Percentiles rank a stretch among this genome's conserved stretches.
Evolutionary conservation across 768 basidiomycete species (phyloP).

Genomic region (Guyanaporus albipodus): DNA sequence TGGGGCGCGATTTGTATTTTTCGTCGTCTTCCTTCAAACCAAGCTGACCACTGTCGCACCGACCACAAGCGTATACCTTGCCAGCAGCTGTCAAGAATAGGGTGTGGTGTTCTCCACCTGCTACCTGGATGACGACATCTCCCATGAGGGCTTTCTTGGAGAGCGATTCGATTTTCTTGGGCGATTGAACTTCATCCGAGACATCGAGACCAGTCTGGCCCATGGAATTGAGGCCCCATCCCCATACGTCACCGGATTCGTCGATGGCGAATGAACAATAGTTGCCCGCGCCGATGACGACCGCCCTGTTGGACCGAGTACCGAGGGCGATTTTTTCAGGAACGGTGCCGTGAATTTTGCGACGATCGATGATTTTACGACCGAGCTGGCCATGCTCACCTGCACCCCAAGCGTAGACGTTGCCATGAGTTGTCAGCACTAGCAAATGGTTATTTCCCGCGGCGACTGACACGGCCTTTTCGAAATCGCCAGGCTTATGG

Average conservation of each 20-base stretch:
- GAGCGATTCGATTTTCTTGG: conserved; percentile 60
- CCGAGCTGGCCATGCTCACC: conserved; percentile 91
- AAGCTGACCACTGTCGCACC: conserved; percentile 79
- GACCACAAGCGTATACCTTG: conserved; percentile 82
- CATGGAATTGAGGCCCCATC: conserved; percentile 94
- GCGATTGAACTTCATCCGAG: conserved; percentile 53
- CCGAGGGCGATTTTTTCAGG: conserved; percentile 86
- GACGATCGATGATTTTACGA: conserved; percentile 81
- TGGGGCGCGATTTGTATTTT: conserved; percentile 51
- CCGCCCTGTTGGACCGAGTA: conserved; percentile 56
- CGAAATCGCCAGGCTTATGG: conserved; percentile 59
- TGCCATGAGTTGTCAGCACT: conserved; percentile 83
- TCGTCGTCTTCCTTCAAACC: conserved; percentile 69
- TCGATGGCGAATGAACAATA: conserved; percentile 92
- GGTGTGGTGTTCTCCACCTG: conserved; percentile 84
- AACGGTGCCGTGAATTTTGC: conserved; percentile 83
- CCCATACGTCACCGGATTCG: conserved; percentile 79
- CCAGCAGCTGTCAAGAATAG: conserved; percentile 84
- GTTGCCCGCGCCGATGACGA: conserved; percentile 72
- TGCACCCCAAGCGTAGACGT: conserved; percentile 86
- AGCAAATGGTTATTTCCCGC: conserved; percentile 88
- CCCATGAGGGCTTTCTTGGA: conserved; percentile 57
- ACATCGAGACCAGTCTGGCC: conserved; percentile 70
- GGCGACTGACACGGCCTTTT: conserved; percentile 71
- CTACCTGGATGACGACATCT: conserved; percentile 66